phyloP scores from a whole-genome alignment of 371 early-diverging fungal species.

The Lichtheimia ornata region DNA sequence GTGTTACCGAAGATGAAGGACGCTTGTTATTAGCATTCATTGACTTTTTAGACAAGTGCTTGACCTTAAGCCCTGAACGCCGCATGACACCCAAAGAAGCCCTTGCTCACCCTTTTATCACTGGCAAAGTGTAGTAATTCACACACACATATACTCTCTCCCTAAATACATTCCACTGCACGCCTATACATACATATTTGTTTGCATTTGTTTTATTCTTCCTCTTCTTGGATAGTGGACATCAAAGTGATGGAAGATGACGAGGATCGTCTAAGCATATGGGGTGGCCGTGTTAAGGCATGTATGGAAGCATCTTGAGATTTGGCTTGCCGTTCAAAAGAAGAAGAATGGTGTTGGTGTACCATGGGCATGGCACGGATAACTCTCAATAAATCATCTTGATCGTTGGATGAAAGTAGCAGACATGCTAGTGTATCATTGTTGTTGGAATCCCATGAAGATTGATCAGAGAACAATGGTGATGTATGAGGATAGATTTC shows the following conservation, averaged over 20 bases:
- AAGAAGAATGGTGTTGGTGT: neutral
- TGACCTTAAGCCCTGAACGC: slow-evolving; percentile 88
- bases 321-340: neutral
- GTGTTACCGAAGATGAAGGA: slow-evolving; percentile 59
- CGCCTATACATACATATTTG: slow-evolving; percentile 1
- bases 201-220: too few species aligned
- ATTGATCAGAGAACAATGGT: slow-evolving; percentile 3
- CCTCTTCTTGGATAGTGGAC: too few species aligned
- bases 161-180: slow-evolving; percentile 4
- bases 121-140: slow-evolving; percentile 33
- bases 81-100: slow-evolving; percentile 93
- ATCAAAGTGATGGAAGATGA: too few species aligned
- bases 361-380: neutral
- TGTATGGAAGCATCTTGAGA: neutral
- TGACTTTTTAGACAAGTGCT: slow-evolving; percentile 84
- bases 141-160: neutral
- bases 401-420: neutral
- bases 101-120: slow-evolving; percentile 88
- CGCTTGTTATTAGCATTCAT: slow-evolving; percentile 59
- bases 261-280: neutral
- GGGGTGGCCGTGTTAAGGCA: neutral
- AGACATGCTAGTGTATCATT: too few species aligned
- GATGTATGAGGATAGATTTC: slow-evolving; percentile 12
- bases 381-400: neutral
- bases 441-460: too few species aligned